A percentile compares a stretch with the other conserved stretches of the same genome.
phyloP scores from a whole-genome alignment of 495 filamentous ascomycete genomes.

The Ascodesmis nigricans region DNA sequence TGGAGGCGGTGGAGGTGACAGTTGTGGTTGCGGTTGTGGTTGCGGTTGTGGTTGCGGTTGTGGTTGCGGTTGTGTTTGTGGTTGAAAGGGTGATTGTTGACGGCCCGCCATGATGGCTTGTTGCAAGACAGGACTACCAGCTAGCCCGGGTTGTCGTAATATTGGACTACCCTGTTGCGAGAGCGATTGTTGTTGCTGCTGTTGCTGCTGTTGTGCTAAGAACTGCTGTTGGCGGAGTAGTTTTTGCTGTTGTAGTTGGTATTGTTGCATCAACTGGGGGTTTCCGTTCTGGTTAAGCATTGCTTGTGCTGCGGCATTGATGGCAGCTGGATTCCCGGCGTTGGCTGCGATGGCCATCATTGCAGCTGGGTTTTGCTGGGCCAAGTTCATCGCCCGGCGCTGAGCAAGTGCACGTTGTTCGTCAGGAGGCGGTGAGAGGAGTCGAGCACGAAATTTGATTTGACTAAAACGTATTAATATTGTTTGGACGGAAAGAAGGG shows the following conservation, averaged over 20 bases:
- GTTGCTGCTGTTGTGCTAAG: slow-evolving; percentile 12
- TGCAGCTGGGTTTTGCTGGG: not conserved
- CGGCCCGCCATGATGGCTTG: no score
- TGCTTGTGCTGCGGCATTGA: slow-evolving; percentile 5
- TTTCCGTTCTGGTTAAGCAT: slow-evolving; percentile 5
- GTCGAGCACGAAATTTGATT: slow-evolving; percentile 18
- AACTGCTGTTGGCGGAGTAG: slow-evolving; percentile 5
- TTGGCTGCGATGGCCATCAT: slow-evolving; percentile 12
- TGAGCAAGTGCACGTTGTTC: slow-evolving; percentile 2
- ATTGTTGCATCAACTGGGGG: not conserved
- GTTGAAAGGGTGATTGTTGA: not conserved
- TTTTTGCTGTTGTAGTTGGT: not conserved
- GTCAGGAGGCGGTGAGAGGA: slow-evolving; percentile 20
- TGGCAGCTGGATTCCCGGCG: slow-evolving; percentile 5
- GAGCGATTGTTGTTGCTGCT: slow-evolving; percentile 12
- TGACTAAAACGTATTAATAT: slow-evolving; percentile 9
- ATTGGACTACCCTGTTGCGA: no score
- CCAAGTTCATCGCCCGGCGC: slow-evolving; percentile 4
- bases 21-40: not conserved
- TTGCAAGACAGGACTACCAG: no score
- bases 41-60: not conserved
- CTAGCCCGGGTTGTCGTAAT: no score
- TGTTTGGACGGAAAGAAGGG: not conserved
- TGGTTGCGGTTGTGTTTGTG: not conserved
- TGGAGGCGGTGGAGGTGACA: not conserved